Conservation (phyloP, 1,284 basidiomycete genomes). For the Boletus semigastroideus region DNA sequence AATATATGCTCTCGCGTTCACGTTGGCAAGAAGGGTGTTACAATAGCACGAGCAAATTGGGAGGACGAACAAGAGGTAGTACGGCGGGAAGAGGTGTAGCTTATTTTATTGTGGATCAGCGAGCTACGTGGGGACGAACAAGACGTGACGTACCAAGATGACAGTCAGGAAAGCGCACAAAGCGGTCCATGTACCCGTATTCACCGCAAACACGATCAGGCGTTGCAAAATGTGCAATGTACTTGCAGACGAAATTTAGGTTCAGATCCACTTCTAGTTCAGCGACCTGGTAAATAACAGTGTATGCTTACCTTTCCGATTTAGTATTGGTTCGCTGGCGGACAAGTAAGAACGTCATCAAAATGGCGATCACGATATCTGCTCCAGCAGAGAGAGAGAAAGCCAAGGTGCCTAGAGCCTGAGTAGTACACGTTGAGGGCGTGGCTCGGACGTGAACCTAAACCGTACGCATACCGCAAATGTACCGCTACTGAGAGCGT, state of each 20-base stretch:
- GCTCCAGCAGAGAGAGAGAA: background rate
- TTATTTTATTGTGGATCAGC: background rate
- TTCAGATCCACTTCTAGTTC: background rate
- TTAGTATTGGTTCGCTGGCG: background rate
- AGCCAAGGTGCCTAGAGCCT: background rate
- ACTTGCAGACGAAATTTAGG: slow-evolving; percentile 1
- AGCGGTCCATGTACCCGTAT: slow-evolving; percentile 18
- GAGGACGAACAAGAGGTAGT: background rate
- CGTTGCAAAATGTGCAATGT: slow-evolving; percentile 6
- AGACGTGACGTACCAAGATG: slow-evolving; percentile 13
- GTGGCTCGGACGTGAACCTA: background rate
- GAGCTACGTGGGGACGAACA: background rate
- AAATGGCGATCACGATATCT: background rate
- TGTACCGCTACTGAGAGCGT: background rate
- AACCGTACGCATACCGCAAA: slow-evolving; percentile 3
- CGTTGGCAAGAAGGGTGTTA: slow-evolving; percentile 21
- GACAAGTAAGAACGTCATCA: background rate
- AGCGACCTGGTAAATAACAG: background rate
- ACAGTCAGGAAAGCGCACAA: slow-evolving; percentile 9
- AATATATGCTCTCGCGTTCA: slow-evolving; percentile 12
- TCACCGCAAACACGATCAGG: slow-evolving; percentile 15
- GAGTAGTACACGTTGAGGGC: background rate
- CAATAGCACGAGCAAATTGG: slow-evolving; percentile 14
- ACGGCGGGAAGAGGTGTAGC: background rate
- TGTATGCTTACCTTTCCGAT: background rate